phyloP scores from a whole-genome alignment of 129 eudicot species.

The Smallanthus sonchifolius region DNA sequence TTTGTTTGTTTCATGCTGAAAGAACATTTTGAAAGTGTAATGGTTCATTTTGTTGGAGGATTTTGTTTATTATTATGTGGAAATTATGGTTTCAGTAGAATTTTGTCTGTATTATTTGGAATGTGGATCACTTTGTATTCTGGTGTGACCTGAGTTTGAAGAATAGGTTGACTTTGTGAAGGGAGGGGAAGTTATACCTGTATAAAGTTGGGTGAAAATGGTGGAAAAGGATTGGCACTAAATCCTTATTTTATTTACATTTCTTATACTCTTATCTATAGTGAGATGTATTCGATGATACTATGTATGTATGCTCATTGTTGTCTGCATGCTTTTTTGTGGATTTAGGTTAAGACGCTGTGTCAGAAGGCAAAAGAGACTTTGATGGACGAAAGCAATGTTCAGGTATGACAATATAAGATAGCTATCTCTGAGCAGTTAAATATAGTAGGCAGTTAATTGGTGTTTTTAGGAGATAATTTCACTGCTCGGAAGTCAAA shows the following conservation, averaged over 20 bases:
- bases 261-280: neutral
- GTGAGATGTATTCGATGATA: neutral
- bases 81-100: neutral
- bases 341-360: constrained; percentile 46
- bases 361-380: constrained; percentile 80
- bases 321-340: constrained; percentile 5
- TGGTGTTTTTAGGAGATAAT: neutral
- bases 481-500: neutral
- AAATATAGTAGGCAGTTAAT: neutral
- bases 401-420: constrained; percentile 47
- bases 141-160: neutral
- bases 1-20: neutral
- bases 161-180: neutral
- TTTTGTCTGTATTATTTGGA: neutral
- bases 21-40: neutral
- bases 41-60: neutral
- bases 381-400: constrained; percentile 75
- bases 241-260: neutral
- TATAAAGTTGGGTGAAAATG: neutral
- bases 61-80: neutral
- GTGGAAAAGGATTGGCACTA: neutral
- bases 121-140: neutral
- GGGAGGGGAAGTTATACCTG: neutral
- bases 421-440: neutral
- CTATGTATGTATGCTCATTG: neutral